These are phyloP conservation scores for Penicillium nucicola DNA, from an alignment of 495 filamentous ascomycete genomes.

Conservation along the genomic window DNA sequence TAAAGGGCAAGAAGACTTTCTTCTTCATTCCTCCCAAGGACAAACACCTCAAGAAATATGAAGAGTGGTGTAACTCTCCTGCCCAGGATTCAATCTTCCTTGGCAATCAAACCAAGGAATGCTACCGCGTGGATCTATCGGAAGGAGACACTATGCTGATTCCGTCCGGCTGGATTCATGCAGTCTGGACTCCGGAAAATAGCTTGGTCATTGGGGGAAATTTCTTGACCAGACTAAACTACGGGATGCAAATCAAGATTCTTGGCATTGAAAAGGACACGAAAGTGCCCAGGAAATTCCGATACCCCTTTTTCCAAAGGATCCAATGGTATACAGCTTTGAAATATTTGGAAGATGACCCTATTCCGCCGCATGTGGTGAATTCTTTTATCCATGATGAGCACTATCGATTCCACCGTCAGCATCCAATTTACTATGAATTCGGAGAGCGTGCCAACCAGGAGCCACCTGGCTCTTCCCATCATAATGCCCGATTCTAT, in stretches of 20 bases:
- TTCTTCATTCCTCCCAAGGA: conserved; percentile 76
- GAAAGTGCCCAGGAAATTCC: conserved; percentile 65
- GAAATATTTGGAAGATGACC: conserved; percentile 64
- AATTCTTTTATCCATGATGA: conserved; percentile 55
- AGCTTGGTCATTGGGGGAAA: conserved; percentile 77
- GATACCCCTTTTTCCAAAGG: conserved; percentile 73
- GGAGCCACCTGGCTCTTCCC: conserved; percentile 39
- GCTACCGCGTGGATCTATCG: conserved; percentile 67
- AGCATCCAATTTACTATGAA: conserved; percentile 56
- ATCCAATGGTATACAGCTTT: conserved; percentile 71
- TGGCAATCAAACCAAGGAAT: conserved; percentile 66
- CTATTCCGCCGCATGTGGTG: conserved; percentile 57
- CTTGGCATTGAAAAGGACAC: conserved; percentile 71
- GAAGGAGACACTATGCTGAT: conserved; percentile 79
- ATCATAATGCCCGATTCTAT: conserved; percentile 63
- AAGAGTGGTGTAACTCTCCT: conserved; percentile 72
- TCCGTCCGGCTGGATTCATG: conserved; percentile 78
- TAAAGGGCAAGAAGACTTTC: conserved; percentile 75
- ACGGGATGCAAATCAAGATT: conserved; percentile 68
- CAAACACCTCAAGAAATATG: conserved; percentile 72
- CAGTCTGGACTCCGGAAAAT: conserved; percentile 75
- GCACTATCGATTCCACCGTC: conserved; percentile 48
- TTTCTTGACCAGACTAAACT: conserved; percentile 68
- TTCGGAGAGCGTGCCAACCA: conserved; percentile 53
- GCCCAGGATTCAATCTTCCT: conserved; percentile 70